Conservation (phyloP, 495 filamentous ascomycete genomes). For the Trichoderma erinaceum region DNA sequence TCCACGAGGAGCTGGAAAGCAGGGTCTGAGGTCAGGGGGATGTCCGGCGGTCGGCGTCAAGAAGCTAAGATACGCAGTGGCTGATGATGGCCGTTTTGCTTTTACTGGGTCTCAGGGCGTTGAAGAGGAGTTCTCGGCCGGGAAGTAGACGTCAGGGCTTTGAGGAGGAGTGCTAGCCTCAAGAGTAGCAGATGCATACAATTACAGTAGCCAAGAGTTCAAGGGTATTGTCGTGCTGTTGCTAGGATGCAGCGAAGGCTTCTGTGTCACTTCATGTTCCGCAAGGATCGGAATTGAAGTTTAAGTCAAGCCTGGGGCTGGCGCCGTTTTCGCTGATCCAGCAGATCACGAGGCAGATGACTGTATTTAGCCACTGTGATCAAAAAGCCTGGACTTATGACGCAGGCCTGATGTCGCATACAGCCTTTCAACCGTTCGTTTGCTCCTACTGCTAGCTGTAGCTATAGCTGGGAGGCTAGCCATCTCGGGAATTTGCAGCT, state of each 20-base stretch:
- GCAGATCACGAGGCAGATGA: conserved; percentile 9
- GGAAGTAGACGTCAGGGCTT: not conserved
- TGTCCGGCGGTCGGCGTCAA: conserved; percentile 8
- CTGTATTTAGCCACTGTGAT: not conserved
- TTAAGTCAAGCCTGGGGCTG: not conserved
- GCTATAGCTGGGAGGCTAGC: not conserved
- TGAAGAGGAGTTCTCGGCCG: not conserved
- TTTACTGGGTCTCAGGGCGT: not conserved
- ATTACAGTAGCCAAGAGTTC: not conserved
- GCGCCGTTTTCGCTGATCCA: conserved; percentile 8
- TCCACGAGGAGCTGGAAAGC: not conserved
- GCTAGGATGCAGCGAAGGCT: not conserved
- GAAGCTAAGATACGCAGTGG: not conserved
- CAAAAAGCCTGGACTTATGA: not conserved
- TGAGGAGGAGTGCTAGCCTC: not conserved
- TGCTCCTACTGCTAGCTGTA: not conserved
- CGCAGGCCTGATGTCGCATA: conserved; percentile 8
- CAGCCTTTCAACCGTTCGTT: not conserved
- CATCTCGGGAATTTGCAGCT: not conserved
- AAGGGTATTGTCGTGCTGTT: not conserved
- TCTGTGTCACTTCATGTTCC: not conserved
- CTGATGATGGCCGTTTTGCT: not conserved
- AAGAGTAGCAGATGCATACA: not conserved
- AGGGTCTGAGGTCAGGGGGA: conserved; percentile 8
- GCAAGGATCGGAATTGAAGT: not conserved